Conservation (phyloP, 2,329 filamentous ascomycete species). For the Xylariaceae sp. region DNA sequence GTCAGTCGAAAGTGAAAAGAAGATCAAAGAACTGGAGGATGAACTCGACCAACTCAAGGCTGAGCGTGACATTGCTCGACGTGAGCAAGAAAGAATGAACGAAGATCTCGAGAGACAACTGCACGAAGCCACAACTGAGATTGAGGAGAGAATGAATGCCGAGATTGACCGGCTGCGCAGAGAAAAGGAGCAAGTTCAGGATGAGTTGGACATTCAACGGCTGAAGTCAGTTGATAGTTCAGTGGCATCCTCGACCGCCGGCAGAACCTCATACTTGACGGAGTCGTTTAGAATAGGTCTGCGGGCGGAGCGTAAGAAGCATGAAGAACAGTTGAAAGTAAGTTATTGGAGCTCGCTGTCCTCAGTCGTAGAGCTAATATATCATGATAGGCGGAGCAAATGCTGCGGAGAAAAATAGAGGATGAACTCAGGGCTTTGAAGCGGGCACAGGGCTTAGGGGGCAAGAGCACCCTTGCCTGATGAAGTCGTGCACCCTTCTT, state of each 20-base stretch:
- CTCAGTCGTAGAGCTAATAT: constrained; percentile 16
- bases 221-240: constrained; percentile 26
- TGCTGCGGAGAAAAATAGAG: constrained; percentile 30
- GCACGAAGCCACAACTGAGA: constrained; percentile 23
- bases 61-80: constrained; percentile 25
- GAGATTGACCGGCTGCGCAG: constrained; percentile 28
- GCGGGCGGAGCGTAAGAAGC: constrained; percentile 33
- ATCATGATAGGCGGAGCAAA: constrained; percentile 29
- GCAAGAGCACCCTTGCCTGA: constrained; percentile 26
- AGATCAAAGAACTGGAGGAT: constrained; percentile 31
- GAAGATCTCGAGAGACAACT: constrained; percentile 28
- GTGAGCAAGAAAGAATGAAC: constrained; percentile 24
- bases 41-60: constrained; percentile 30
- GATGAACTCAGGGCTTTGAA: constrained; percentile 32
- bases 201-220: constrained; percentile 31
- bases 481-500: neutral
- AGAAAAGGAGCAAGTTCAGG: constrained; percentile 32
- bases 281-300: constrained; percentile 32
- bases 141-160: constrained; percentile 26
- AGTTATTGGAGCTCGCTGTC: constrained; percentile 10
- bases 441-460: constrained; percentile 27
- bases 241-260: constrained; percentile 26
- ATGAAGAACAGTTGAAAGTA: constrained; percentile 34
- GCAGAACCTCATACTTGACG: constrained; percentile 32
- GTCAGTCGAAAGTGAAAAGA: constrained; percentile 33